These are phyloP conservation scores for Noccaea bulbosa DNA, from an alignment of 345 rosid genomes.

Conservation along the genomic window DNA sequence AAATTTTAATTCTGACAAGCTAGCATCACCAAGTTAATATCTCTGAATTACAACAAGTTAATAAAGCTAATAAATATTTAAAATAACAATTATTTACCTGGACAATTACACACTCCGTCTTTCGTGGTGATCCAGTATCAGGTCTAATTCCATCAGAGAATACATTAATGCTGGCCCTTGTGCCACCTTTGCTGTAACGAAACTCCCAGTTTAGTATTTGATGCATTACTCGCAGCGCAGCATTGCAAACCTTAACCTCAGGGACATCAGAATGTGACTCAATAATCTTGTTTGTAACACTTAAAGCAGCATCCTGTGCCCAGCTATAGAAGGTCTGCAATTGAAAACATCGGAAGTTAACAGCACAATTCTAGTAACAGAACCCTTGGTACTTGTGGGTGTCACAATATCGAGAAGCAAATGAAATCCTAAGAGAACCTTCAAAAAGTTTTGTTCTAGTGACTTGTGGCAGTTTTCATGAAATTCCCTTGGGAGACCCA, in stretches of 20 bases:
- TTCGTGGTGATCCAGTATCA: constrained; percentile 56
- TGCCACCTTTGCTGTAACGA: constrained; percentile 51
- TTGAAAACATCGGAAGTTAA: constrained; percentile 35
- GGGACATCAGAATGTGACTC: constrained; percentile 66
- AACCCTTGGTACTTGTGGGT: constrained; percentile 23
- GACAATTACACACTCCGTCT: constrained; percentile 73
- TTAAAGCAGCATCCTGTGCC: constrained; percentile 84
- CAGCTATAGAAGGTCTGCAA: constrained; percentile 83
- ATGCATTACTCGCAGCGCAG: constrained; percentile 83
- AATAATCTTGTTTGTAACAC: constrained; percentile 68
- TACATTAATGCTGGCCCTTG: constrained; percentile 52
- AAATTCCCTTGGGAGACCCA: constrained; percentile 97
- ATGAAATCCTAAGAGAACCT: constrained; percentile 54
- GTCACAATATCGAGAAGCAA: constrained; percentile 36
- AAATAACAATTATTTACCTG: constrained; percentile 59
- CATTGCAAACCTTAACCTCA: constrained; percentile 90
- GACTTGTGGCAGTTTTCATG: constrained; percentile 88
- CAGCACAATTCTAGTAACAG: constrained; percentile 18
- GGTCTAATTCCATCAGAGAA: constrained; percentile 64
- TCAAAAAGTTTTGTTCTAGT: constrained; percentile 74
- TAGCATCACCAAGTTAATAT: constrained; percentile 34
- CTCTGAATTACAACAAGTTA: constrained; percentile 29
- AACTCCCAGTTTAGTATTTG: constrained; percentile 97
- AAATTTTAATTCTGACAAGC: constrained; percentile 23
- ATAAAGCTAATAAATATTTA: constrained; percentile 28